Conservation (phyloP, 805 yeast species). For the Tetrapisispora pingtungensis region DNA sequence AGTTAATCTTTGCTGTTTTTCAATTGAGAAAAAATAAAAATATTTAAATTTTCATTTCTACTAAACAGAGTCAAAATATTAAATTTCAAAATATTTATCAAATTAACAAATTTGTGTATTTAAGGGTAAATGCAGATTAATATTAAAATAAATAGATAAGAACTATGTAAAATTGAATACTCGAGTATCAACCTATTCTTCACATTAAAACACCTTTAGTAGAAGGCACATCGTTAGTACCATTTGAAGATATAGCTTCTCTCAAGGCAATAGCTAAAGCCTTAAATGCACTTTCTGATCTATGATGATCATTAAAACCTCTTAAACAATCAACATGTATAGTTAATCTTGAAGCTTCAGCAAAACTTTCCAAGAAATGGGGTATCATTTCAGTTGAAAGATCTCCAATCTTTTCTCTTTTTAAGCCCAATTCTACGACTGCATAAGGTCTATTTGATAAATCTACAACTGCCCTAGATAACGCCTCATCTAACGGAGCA, state of each 20-base stretch:
- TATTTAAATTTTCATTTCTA: too few species aligned
- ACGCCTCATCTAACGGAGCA: conserved; percentile 95
- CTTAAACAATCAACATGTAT: conserved; percentile 89
- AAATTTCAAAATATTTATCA: too few species aligned
- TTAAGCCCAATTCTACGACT: conserved; percentile 78
- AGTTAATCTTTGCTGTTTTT: too few species aligned
- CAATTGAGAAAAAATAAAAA: too few species aligned
- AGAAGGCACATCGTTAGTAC: conserved; percentile 85
- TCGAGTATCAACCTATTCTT: not conserved
- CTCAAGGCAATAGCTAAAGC: conserved; percentile 88
- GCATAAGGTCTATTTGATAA: conserved; percentile 89
- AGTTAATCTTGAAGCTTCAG: conserved; percentile 83
- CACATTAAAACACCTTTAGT: conserved; percentile 88
- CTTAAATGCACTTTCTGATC: conserved; percentile 93
- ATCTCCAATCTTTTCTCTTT: conserved; percentile 89
- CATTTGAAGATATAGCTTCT: conserved; percentile 75
- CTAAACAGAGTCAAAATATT: not conserved
- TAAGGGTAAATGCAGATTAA: too few species aligned
- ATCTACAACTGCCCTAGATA: conserved; percentile 93
- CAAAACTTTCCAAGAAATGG: conserved; percentile 91
- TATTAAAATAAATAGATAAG: not conserved
- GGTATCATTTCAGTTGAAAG: conserved; percentile 94
- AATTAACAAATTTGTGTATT: too few species aligned
- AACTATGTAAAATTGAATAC: not conserved
- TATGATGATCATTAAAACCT: conserved; percentile 92